Percentiles rank a stretch among this genome's conserved stretches.
phyloP scores from a whole-genome alignment of 257 asterid genomes.

The Solanum stenotomum region DNA sequence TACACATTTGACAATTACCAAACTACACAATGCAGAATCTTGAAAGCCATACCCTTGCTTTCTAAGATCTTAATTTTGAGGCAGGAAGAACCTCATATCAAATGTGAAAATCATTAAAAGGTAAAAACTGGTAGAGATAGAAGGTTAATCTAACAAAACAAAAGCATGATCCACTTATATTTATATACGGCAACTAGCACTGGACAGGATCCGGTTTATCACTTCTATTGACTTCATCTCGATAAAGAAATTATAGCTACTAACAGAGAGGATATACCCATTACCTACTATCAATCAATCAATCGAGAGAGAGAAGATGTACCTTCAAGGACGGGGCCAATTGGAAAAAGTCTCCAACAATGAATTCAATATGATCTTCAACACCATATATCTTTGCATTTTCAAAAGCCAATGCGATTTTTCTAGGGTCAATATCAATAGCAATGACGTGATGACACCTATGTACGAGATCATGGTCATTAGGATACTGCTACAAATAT shows the following conservation, averaged over 20 bases:
- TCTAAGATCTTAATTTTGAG: background rate
- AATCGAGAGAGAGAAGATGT: background rate
- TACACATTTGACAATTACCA: background rate
- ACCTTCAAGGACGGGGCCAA: constrained; percentile 80
- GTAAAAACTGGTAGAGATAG: background rate
- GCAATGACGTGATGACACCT: constrained; percentile 77
- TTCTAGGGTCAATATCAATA: constrained; percentile 70
- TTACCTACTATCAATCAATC: background rate
- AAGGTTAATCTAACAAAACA: background rate
- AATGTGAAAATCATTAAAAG: background rate
- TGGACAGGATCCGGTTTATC: background rate
- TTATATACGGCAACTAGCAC: background rate
- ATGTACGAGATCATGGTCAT: background rate
- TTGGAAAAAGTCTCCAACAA: constrained; percentile 79
- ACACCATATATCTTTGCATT: constrained; percentile 89
- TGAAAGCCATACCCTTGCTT: background rate
- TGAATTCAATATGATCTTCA: constrained; percentile 63
- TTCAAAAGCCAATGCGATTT: constrained; percentile 45
- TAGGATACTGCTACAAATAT: background rate
- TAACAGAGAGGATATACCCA: background rate
- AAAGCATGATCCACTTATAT: background rate
- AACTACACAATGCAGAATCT: background rate
- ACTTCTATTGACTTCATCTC: background rate
- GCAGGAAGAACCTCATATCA: background rate
- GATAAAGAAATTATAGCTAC: background rate